A percentile compares a stretch with the other conserved stretches of the same genome.
Evolutionary conservation across 805 yeast genomes (phyloP).

Genomic region (Tetrapisispora fleetii): DNA sequence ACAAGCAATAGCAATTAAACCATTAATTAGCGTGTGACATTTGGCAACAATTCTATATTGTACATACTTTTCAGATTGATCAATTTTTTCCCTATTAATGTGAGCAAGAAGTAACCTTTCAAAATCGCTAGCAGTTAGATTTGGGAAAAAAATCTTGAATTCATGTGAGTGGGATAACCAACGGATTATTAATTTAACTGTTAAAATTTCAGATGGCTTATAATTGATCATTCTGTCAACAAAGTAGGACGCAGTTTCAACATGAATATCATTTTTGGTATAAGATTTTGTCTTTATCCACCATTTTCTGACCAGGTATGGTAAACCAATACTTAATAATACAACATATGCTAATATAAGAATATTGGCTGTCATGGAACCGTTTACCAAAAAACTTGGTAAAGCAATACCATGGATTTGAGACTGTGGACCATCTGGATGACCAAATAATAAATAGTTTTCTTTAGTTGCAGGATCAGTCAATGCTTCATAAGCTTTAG

Average conservation of each 20-base stretch:
- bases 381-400: conserved; percentile 84
- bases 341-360: conserved; percentile 53
- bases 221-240: conserved; percentile 64
- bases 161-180: conserved; percentile 64
- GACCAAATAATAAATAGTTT: conserved; percentile 81
- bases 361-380: conserved; percentile 58
- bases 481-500: conserved; percentile 87
- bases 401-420: conserved; percentile 87
- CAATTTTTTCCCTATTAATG: conserved; percentile 32
- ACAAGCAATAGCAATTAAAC: conserved; percentile 72
- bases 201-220: conserved; percentile 55
- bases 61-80: conserved; percentile 21
- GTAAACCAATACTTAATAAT: conserved; percentile 69
- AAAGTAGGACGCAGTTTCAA: conserved; percentile 71
- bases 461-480: conserved; percentile 82
- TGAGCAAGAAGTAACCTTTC: conserved; percentile 45
- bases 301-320: conserved; percentile 76
- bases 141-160: conserved; percentile 36
- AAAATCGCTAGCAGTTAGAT: conserved; percentile 38
- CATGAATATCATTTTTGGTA: conserved; percentile 76
- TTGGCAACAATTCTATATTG: conserved; percentile 51
- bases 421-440: conserved; percentile 96
- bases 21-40: conserved; percentile 54
- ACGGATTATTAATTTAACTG: conserved; percentile 45
- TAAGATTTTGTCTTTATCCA: conserved; percentile 75